phyloP scores from a whole-genome alignment of 768 basidiomycete species.

The Kwoniella heveanensis region DNA sequence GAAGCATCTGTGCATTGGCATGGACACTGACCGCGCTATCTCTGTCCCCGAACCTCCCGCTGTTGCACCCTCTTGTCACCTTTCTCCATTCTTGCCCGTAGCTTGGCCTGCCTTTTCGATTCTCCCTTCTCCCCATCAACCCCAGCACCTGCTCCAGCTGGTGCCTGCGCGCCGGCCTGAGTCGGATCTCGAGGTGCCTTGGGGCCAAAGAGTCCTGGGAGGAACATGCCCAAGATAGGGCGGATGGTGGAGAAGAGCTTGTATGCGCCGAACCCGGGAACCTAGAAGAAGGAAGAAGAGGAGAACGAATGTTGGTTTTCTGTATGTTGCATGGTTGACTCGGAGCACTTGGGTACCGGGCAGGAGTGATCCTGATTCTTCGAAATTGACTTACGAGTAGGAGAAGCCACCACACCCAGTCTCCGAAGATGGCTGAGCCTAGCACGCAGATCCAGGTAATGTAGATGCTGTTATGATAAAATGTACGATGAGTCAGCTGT shows the following conservation, averaged over 20 bases:
- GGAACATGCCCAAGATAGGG: conserved; percentile 49
- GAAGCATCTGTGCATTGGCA: neutral
- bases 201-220: conserved; percentile 47
- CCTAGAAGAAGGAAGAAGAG: conserved; percentile 24
- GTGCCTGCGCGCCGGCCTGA: conserved; percentile 11
- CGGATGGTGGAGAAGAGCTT: conserved; percentile 46
- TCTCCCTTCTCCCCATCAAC: conserved; percentile 28
- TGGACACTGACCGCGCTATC: no score
- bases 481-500: neutral
- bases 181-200: conserved; percentile 22
- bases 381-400: conserved; percentile 37
- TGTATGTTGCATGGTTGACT: neutral
- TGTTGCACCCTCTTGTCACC: conserved; percentile 55
- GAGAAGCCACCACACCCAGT: conserved; percentile 52
- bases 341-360: no score
- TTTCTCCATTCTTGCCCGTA: conserved; percentile 51
- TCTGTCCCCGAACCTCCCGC: conserved; percentile 26
- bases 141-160: conserved; percentile 14
- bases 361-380: neutral
- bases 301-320: no score
- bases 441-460: conserved; percentile 53
- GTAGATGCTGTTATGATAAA: conserved; percentile 42
- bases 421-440: conserved; percentile 46
- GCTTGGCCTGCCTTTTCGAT: conserved; percentile 50
- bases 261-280: conserved; percentile 51